Evolutionary conservation across 2,329 filamentous ascomycete species (phyloP).

Genomic region (Trichoderma sp.): DNA sequence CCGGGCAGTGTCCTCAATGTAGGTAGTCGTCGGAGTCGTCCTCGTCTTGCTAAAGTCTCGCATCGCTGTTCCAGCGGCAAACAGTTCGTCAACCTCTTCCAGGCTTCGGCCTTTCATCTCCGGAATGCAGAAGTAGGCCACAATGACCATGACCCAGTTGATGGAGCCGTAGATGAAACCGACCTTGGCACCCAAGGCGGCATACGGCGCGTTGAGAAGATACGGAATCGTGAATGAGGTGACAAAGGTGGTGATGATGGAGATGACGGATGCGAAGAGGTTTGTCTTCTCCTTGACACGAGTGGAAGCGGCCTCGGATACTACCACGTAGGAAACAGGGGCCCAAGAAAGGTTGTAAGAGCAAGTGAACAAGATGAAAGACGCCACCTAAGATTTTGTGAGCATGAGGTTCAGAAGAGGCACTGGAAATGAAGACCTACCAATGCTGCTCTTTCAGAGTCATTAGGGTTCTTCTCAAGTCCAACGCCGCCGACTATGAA

Average conservation of each 20-base stretch:
- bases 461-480: constrained; percentile 26
- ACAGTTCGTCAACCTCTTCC: constrained; percentile 35
- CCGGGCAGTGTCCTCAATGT: constrained; percentile 9
- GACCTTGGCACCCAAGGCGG: constrained; percentile 41
- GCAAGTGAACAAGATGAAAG: constrained; percentile 35
- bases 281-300: constrained; percentile 40
- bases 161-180: constrained; percentile 46
- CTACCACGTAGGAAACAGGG: constrained; percentile 36
- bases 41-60: constrained; percentile 28
- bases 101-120: constrained; percentile 46
- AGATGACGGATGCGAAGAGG: constrained; percentile 36
- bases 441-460: constrained; percentile 24
- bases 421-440: neutral
- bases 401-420: neutral
- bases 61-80: constrained; percentile 30
- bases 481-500: constrained; percentile 33
- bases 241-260: constrained; percentile 38
- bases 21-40: constrained; percentile 8
- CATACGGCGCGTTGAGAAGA: constrained; percentile 42
- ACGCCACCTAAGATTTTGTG: constrained; percentile 32
- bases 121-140: constrained; percentile 48
- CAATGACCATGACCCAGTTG: constrained; percentile 45
- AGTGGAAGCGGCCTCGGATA: constrained; percentile 34
- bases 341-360: constrained; percentile 38
- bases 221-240: constrained; percentile 44